phyloP scores from a whole-genome alignment of 2,329 filamentous ascomycete species.

The Hymenoscyphus infarciens region DNA sequence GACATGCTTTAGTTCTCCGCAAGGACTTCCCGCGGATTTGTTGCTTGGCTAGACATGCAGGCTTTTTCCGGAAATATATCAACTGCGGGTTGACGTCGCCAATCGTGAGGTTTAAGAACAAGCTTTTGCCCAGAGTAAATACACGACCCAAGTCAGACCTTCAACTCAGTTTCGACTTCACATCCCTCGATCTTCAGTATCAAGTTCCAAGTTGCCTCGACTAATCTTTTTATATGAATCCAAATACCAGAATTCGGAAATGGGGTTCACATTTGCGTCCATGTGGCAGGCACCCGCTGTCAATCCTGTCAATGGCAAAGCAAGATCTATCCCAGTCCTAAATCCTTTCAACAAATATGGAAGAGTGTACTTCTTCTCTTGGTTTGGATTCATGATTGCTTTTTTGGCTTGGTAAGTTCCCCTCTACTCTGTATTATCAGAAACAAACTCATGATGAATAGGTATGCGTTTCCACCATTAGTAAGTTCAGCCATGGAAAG shows the following conservation, averaged over 20 bases:
- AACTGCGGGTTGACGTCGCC: slow-evolving; percentile 23
- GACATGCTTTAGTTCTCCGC: slow-evolving; percentile 21
- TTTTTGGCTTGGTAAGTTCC: slow-evolving; percentile 82
- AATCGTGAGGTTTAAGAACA: slow-evolving; percentile 24
- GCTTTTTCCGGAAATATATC: slow-evolving; percentile 23
- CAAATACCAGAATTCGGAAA: too few relatives aligned
- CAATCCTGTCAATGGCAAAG: slow-evolving; percentile 82
- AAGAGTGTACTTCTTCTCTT: slow-evolving; percentile 85
- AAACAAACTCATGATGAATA: slow-evolving; percentile 11
- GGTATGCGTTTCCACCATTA: slow-evolving; percentile 81
- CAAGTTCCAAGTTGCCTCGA: too few relatives aligned
- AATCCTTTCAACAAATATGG: slow-evolving; percentile 79
- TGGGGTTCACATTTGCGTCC: slow-evolving; percentile 27
- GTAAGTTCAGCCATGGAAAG: slow-evolving; percentile 6
- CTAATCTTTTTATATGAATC: too few relatives aligned
- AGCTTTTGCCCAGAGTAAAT: not conserved
- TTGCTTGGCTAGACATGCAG: slow-evolving; percentile 6
- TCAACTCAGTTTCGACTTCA: not conserved
- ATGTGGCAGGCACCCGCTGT: slow-evolving; percentile 33
- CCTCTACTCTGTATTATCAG: not conserved
- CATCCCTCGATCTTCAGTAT: not conserved
- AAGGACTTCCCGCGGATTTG: slow-evolving; percentile 23
- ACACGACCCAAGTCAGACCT: not conserved
- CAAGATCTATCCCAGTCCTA: slow-evolving; percentile 71
- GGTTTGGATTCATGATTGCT: slow-evolving; percentile 80